These are phyloP conservation scores for Penicillium glabrum DNA, from an alignment of 2,329 filamentous ascomycete species.

Conservation along the genomic window DNA sequence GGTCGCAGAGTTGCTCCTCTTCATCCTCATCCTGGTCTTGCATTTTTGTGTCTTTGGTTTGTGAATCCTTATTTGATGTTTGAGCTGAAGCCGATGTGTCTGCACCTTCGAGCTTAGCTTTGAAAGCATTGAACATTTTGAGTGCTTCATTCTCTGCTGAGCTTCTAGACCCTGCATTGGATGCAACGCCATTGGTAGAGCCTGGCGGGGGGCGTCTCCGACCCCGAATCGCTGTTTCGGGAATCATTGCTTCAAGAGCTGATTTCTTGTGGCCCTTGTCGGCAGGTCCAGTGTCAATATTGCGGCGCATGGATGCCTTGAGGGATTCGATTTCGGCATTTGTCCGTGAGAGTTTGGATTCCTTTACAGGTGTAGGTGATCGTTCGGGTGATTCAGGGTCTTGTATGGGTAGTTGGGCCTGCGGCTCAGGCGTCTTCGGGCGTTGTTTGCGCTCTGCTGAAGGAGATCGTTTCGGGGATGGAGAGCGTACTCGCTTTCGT, in stretches of 20 bases:
- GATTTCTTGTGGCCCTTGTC: slow-evolving; percentile 44
- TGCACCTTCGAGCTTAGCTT: slow-evolving; percentile 65
- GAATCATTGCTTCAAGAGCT: slow-evolving; percentile 50
- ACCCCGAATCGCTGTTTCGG: slow-evolving; percentile 47
- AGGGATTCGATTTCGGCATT: slow-evolving; percentile 48
- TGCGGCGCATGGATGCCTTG: slow-evolving; percentile 50
- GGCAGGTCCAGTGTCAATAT: slow-evolving; percentile 30
- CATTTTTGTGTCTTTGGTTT: slow-evolving; percentile 8
- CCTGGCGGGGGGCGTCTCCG: slow-evolving; percentile 45
- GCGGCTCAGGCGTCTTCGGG: slow-evolving; percentile 41
- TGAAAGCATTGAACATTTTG: slow-evolving; percentile 75
- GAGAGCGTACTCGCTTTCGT: slow-evolving; percentile 35
- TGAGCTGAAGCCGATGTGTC: slow-evolving; percentile 33
- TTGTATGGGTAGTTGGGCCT: slow-evolving; percentile 45
- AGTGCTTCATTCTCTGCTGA: slow-evolving; percentile 64
- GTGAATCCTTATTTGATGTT: slow-evolving; percentile 9
- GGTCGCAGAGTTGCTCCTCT: slow-evolving; percentile 78
- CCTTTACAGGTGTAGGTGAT: slow-evolving; percentile 32
- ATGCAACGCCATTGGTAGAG: slow-evolving; percentile 47
- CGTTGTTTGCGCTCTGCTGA: slow-evolving; percentile 31
- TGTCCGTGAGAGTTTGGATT: slow-evolving; percentile 40
- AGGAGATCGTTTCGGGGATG: slow-evolving; percentile 28
- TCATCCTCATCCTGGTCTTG: slow-evolving; percentile 32
- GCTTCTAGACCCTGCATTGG: slow-evolving; percentile 52
- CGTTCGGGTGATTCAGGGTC: slow-evolving; percentile 44